Evolutionary conservation across 202 grass and related monocot genomes (phyloP), one percentile per base, ranked within the genome.

Genomic region (Zoysia matrella): DNA sequence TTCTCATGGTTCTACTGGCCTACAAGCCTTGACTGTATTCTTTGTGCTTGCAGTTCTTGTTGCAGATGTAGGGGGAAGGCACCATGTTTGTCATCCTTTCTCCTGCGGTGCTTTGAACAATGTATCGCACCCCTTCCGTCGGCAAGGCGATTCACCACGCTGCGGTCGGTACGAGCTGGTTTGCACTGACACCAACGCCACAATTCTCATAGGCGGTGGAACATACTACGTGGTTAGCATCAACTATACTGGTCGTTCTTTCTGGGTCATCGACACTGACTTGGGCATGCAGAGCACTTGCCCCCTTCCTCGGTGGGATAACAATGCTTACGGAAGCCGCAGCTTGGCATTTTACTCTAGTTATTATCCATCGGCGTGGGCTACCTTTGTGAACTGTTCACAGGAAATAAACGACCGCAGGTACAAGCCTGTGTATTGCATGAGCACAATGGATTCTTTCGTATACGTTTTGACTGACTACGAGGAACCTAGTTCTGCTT

Each of bases 151-250:
- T 60, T 82, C 85, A 60, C 5, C n/a, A 60, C n/a, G 3, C 15
- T 60, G 56, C 5, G 56, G 56, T 60, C 16, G 12, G 0, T 86
- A 72, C 1, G 77, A 86, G 77, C 81, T 93, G 3, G 7, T 48
- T 54, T 93, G 91, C 6, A 50, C 39, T 7, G 30, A 12, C 44
- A 70, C 16, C 8, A 80, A 78, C 42, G 73, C 88, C 44, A 60
- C 40, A 44, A 40, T 88, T 56, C 11, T 1, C 7, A 80, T 87
- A 39, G 49, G 84, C 48, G 8, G 18, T 3, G 80, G 54, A 8
- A 50, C 70, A 46, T 89, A 76, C 30, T 67, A 78, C 7, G 85
- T 88, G 11, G 72, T 16, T 9, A 1, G 9, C 5, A 90, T 90
- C 70, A 67, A 93, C 13, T 11, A 0, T 3, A 2, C 55, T 58